phyloP scores from a whole-genome alignment of 2,329 filamentous ascomycete genomes.

The Fusarium veterinarium region DNA sequence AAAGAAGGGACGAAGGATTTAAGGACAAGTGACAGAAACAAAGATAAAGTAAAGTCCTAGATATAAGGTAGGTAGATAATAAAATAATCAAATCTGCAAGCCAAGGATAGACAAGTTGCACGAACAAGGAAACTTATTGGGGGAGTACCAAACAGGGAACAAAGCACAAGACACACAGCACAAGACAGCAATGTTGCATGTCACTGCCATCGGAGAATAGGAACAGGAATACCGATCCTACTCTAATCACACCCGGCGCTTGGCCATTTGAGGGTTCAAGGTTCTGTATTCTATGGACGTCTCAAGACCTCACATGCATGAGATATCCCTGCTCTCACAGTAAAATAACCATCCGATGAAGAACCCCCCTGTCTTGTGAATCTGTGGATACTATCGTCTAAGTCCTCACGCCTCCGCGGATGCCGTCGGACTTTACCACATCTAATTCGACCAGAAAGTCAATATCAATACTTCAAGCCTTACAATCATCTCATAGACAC shows the following conservation, averaged over 20 bases:
- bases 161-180: conserved; percentile 13
- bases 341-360: not conserved
- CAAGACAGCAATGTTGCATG: not conserved
- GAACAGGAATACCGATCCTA: not conserved
- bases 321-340: not conserved
- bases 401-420: not conserved
- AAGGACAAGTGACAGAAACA: not conserved
- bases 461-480: not conserved
- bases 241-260: not conserved
- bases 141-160: conserved; percentile 8
- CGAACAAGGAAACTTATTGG: not conserved
- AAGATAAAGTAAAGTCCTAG: not conserved
- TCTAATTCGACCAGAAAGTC: not conserved
- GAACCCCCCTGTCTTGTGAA: not conserved
- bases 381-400: not conserved
- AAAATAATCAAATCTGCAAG: not conserved
- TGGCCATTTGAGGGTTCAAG: not conserved
- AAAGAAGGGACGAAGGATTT: not conserved
- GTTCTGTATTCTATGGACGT: not conserved
- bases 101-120: not conserved
- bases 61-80: not conserved
- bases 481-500: no score
- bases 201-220: conserved; percentile 15
- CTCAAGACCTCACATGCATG: not conserved
- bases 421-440: conserved; percentile 1